Conservation (phyloP, 331 rosid genomes). For the Malus hybrid region DNA sequence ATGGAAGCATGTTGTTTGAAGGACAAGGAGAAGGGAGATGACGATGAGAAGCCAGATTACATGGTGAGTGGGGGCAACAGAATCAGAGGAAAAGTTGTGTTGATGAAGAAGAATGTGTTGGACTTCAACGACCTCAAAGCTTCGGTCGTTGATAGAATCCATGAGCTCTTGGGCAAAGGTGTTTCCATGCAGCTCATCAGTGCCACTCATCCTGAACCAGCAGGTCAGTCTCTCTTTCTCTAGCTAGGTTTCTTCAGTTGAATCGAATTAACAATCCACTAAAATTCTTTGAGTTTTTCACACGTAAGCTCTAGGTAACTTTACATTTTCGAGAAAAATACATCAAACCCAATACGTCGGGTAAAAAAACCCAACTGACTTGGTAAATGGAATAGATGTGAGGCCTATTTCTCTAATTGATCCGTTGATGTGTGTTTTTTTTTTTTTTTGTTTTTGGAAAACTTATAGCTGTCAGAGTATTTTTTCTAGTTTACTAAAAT, state of each 20-base stretch:
- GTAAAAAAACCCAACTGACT: no score
- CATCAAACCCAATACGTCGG: no score
- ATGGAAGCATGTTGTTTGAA: constrained; percentile 24
- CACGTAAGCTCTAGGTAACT: not conserved
- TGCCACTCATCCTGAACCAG: constrained; percentile 41
- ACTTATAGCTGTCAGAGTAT: no score
- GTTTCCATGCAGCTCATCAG: constrained; percentile 76
- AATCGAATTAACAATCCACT: not conserved
- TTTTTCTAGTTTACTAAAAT: not conserved
- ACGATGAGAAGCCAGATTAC: constrained; percentile 12
- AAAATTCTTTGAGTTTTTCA: not conserved
- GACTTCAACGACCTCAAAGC: constrained; percentile 59
- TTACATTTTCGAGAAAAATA: no score
- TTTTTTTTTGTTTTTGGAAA: no score
- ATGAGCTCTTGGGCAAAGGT: constrained; percentile 69
- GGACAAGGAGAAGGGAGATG: constrained; percentile 14
- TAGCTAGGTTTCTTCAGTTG: no score
- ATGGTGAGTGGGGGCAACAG: constrained; percentile 9
- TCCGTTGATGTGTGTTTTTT: no score
- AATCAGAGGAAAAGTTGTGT: constrained; percentile 50
- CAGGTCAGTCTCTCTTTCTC: constrained; percentile 30
- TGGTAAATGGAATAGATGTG: no score
- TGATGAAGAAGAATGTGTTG: constrained; percentile 68
- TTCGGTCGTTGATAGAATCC: constrained; percentile 63
- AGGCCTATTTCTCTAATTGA: no score